Base-by-base conservation (phyloP, 164 flowering plant genomes). In the Cinnamomum chago region DNA sequence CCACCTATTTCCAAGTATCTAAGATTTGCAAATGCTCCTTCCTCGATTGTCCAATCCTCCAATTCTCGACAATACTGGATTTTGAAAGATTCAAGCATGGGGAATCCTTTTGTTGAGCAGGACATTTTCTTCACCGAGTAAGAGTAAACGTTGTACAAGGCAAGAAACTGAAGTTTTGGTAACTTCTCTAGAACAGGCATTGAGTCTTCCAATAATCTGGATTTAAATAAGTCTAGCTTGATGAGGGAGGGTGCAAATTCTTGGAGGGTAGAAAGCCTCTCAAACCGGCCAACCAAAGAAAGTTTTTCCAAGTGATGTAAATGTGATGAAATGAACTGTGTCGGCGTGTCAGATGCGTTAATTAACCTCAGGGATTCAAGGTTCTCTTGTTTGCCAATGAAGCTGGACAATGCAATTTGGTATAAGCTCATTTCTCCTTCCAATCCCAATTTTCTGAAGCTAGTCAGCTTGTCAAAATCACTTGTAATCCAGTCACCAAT, bases 81-180 rank as follows among this genome's bases (percentile, higher is more conserved):
- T 3, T 15, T 10, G 58, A 69, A 69, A 13, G 3, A 10, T 10
- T 40, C 55, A 17, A 69, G 72, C 27, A 3, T 35, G 5, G 58
- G 28, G 47, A 69, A 69, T 10, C 58, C 55, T 69, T 7, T 23
- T 18, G 23, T 13, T 20, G 58, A 40, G 58, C 72, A 50, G 18
- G 18, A 12, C 72, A 69, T 69, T 24, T 40, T 40, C 68, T 72
- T 80, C 64, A 67, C 80, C 22, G 76, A 75, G 50, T 78, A 5
- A 4, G 5, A 30, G 33, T 4, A 30, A 30, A 40, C 3, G 55
- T 4, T 1, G 13, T 0, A 0, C 58, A 12, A 52, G 18, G 17
- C 1, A 30, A 30, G 33, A 69, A 69, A 6, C 7, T 22, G 27
- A 15, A 71, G 73, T 33, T 71, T 51, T 18, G 73, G 62, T 24